These are phyloP conservation scores for Hymenoscyphus occultus DNA, from an alignment of 2,329 filamentous ascomycete species.

Conservation along the genomic window DNA sequence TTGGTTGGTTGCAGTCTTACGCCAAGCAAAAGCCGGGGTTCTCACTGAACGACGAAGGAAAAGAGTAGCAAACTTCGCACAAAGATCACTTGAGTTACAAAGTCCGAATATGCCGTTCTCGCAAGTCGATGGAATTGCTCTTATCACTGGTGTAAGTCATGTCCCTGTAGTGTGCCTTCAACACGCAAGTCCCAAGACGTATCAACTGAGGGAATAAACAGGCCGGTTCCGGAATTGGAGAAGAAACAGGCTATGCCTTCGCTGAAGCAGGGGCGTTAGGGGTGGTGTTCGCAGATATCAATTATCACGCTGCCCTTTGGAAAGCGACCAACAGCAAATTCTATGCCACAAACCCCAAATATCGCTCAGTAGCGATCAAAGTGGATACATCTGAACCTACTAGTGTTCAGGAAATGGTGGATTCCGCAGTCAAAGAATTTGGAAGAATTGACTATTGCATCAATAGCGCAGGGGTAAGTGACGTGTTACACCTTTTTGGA, in stretches of 20 bases:
- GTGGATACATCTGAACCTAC: constrained; percentile 23
- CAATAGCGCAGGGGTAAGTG: no score
- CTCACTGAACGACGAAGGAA: no score
- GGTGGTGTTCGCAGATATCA: constrained; percentile 32
- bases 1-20: no score
- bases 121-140: constrained; percentile 4
- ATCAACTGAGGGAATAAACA: neutral
- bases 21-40: no score
- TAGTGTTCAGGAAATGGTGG: no score
- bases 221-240: constrained; percentile 6
- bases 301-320: constrained; percentile 21
- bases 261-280: constrained; percentile 11
- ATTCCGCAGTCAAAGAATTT: no score
- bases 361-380: constrained; percentile 23
- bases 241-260: constrained; percentile 8
- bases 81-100: neutral
- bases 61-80: no score
- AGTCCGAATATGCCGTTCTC: neutral
- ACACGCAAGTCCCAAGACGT: no score
- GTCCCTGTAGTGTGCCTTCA: no score
- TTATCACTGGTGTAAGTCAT: constrained; percentile 3
- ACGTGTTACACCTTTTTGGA: no score
- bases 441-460: no score
- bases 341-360: constrained; percentile 30
- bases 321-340: constrained; percentile 30